Conservation (phyloP, 2,329 filamentous ascomycete species). For the Phoma sp. region DNA sequence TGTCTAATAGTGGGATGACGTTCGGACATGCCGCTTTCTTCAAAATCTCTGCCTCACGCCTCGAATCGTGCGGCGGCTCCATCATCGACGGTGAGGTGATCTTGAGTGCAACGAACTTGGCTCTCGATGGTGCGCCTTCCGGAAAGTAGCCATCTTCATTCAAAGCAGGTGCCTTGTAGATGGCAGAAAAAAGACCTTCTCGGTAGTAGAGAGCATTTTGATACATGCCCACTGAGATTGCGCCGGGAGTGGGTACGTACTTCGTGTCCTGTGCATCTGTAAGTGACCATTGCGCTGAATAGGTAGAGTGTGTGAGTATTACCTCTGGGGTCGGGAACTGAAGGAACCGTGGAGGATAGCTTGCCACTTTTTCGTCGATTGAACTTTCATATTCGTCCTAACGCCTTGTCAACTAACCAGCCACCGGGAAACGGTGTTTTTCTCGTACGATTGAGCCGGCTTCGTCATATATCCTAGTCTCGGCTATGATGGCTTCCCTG, state of each 20-base stretch:
- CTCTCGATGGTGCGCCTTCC: constrained; percentile 25
- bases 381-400: constrained; percentile 46
- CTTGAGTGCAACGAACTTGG: constrained; percentile 74
- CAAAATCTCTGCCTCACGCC: constrained; percentile 80
- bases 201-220: constrained; percentile 63
- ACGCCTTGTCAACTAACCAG: constrained; percentile 26
- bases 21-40: constrained; percentile 62
- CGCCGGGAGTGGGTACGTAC: constrained; percentile 44
- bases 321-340: constrained; percentile 38
- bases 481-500: constrained; percentile 68
- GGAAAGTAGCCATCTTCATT: constrained; percentile 43
- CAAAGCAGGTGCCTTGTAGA: constrained; percentile 72
- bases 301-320: neutral
- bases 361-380: constrained; percentile 33
- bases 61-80: constrained; percentile 81
- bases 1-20: constrained; percentile 74
- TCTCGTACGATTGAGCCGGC: constrained; percentile 64
- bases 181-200: constrained; percentile 79
- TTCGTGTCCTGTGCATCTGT: constrained; percentile 34
- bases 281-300: neutral
- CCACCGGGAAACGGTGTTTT: neutral
- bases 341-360: constrained; percentile 27
- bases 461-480: constrained; percentile 68
- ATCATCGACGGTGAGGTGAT: constrained; percentile 78
- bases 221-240: constrained; percentile 62